These are phyloP conservation scores for Cardamine resedifolia DNA, from an alignment of 345 rosid genomes.

Conservation along the genomic window DNA sequence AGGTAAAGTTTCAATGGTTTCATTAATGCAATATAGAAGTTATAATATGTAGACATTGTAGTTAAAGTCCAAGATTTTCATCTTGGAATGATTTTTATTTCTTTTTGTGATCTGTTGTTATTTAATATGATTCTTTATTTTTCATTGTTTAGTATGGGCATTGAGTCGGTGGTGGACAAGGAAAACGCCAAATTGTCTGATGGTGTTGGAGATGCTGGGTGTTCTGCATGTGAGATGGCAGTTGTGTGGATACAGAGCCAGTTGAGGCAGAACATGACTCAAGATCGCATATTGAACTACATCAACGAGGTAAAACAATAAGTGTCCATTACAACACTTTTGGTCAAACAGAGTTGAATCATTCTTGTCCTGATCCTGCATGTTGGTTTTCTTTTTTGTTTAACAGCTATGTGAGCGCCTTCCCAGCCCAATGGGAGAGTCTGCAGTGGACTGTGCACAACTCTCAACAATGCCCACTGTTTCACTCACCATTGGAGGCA, in stretches of 20 bases:
- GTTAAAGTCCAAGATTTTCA: slow-evolving; percentile 10
- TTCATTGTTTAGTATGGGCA: slow-evolving; percentile 53
- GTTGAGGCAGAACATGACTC: slow-evolving; percentile 71
- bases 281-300: slow-evolving; percentile 60
- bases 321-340: neutral
- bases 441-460: slow-evolving; percentile 71
- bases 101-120: neutral
- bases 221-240: slow-evolving; percentile 90
- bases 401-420: slow-evolving; percentile 77
- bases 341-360: neutral
- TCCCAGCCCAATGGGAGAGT: slow-evolving; percentile 87
- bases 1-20: slow-evolving; percentile 49
- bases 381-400: neutral
- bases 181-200: slow-evolving; percentile 42
- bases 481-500: slow-evolving; percentile 78
- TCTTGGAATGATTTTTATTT: neutral
- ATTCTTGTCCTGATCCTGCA: slow-evolving; percentile 12
- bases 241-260: slow-evolving; percentile 91
- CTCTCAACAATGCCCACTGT: slow-evolving; percentile 77
- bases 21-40: neutral
- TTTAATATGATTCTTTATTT: neutral
- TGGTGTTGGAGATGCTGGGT: slow-evolving; percentile 50
- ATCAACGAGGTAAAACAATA: slow-evolving; percentile 49
- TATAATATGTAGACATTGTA: neutral
- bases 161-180: slow-evolving; percentile 71